phyloP scores from a whole-genome alignment of 345 rosid species.

The Moricandia arvensis region DNA sequence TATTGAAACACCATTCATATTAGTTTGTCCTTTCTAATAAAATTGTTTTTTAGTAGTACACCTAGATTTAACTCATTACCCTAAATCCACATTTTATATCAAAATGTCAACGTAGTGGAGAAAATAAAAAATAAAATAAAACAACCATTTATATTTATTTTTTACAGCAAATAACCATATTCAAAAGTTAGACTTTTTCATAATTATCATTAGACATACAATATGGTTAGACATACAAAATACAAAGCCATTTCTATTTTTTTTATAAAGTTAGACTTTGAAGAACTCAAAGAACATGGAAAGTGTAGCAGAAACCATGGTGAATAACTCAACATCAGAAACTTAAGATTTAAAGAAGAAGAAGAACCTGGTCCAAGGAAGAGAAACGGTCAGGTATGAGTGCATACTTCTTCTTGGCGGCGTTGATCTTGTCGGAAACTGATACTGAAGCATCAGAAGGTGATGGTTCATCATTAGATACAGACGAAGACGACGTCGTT shows the following conservation, averaged over 20 bases:
- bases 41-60: not conserved
- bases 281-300: conserved; percentile 16
- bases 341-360: not conserved
- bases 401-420: conserved; percentile 33
- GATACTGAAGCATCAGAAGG: conserved; percentile 6
- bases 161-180: no score
- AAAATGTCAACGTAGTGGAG: conserved; percentile 11
- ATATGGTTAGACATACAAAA: no score
- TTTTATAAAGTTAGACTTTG: not conserved
- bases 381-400: conserved; percentile 41
- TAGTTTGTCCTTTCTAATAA: not conserved
- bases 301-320: not conserved
- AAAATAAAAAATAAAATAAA: not conserved
- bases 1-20: not conserved
- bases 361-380: conserved; percentile 34
- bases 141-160: no score
- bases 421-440: conserved; percentile 22
- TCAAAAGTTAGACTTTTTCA: no score
- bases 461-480: conserved; percentile 5
- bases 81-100: not conserved
- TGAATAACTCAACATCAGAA: conserved; percentile 11
- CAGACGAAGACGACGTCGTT: conserved; percentile 3
- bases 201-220: no score
- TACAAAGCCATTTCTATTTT: no score
- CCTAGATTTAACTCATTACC: not conserved